These are phyloP conservation scores for Amborella trichopoda DNA, from an alignment of 164 flowering plant species.

Conservation along the genomic window DNA sequence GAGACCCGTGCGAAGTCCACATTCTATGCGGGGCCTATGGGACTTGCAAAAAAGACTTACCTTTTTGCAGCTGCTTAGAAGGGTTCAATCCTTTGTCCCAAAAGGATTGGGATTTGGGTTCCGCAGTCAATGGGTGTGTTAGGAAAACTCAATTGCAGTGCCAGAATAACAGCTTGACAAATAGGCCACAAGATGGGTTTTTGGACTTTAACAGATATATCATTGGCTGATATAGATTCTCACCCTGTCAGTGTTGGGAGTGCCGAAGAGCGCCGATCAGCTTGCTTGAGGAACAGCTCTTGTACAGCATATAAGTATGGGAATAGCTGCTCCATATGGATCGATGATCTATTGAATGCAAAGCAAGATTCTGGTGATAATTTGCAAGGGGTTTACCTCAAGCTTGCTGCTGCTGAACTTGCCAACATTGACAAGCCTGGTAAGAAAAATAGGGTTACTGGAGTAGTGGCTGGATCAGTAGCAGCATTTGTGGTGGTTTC, in stretches of 20 bases:
- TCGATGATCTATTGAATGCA: constrained; percentile 2
- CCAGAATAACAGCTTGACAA: background rate
- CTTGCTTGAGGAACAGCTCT: constrained; percentile 13
- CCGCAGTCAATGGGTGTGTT: constrained; percentile 15
- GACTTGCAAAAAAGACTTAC: constrained; percentile 4
- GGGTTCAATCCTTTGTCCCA: constrained; percentile 10
- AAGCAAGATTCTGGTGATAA: background rate
- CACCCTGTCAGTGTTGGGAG: background rate
- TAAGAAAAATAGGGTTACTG: constrained; percentile 6
- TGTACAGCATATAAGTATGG: constrained; percentile 13
- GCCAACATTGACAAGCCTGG: background rate
- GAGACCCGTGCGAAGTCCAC: constrained; percentile 7
- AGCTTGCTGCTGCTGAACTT: constrained; percentile 5
- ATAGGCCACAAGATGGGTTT: constrained; percentile 3
- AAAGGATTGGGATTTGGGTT: constrained; percentile 8
- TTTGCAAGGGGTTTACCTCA: background rate
- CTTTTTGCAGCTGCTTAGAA: constrained; percentile 10
- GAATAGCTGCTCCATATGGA: constrained; percentile 8
- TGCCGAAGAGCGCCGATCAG: constrained; percentile 5
- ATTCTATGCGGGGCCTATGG: constrained; percentile 19
- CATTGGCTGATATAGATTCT: constrained; percentile 2
- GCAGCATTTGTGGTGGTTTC: constrained; percentile 8
- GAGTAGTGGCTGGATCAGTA: constrained; percentile 12
- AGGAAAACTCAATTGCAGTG: constrained; percentile 14
- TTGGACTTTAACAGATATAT: no score